A percentile compares a stretch with the other conserved stretches of the same genome.
These are phyloP conservation scores for Graphilbum fragrans DNA, from an alignment of 2,329 filamentous ascomycete species.

Conservation along the genomic window DNA sequence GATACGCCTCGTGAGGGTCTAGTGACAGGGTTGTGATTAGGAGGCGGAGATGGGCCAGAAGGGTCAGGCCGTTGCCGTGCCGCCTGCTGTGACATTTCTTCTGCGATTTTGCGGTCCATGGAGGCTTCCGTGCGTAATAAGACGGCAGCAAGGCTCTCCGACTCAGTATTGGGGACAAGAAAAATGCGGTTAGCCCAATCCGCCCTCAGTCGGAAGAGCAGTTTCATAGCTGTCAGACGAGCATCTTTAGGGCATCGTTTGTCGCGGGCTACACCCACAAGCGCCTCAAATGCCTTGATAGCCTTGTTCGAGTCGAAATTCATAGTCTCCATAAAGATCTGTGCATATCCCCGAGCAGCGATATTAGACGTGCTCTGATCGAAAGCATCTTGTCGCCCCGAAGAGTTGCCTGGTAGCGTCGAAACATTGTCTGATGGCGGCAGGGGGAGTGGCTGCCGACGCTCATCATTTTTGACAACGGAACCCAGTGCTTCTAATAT, in stretches of 20 bases:
- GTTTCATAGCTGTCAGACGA: conserved; percentile 61
- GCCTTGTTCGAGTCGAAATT: conserved; percentile 54
- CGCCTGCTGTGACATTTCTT: conserved; percentile 33
- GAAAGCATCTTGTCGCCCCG: conserved; percentile 15
- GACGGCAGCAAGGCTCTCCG: conserved; percentile 57
- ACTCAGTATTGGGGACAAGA: conserved; percentile 58
- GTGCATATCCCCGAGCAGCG: conserved; percentile 57
- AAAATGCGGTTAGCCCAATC: conserved; percentile 71
- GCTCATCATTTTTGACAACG: conserved; percentile 36
- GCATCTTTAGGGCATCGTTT: conserved; percentile 52
- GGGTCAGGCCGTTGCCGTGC: conserved; percentile 25
- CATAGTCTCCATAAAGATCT: conserved; percentile 65
- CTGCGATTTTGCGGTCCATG: conserved; percentile 34
- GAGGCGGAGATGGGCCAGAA: conserved; percentile 23
- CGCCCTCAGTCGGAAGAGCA: conserved; percentile 71
- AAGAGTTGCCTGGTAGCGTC: conserved; percentile 16
- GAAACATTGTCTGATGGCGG: neutral
- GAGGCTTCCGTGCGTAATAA: conserved; percentile 53
- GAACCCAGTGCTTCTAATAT: conserved; percentile 39
- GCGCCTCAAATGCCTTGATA: conserved; percentile 44
- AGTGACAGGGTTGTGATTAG: conserved; percentile 11
- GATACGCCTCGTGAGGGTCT: conserved; percentile 31
- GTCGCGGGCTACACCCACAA: conserved; percentile 52
- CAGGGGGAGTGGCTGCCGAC: conserved; percentile 23
- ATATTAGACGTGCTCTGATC: conserved; percentile 53